Evolutionary conservation across 345 rosid species (phyloP).

Genomic region (rapeseed (Brassica napus)): DNA sequence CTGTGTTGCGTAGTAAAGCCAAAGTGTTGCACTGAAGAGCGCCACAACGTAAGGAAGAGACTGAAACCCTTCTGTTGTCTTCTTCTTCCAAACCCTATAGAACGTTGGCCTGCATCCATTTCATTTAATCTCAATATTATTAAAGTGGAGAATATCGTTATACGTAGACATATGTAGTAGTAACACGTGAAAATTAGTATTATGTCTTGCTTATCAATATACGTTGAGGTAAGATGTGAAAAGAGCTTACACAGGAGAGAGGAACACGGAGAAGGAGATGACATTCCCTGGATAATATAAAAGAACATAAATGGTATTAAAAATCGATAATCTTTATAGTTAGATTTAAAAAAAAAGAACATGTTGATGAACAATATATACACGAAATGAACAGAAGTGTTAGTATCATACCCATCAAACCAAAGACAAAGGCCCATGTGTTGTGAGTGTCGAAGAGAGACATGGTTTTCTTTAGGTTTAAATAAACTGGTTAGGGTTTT

Average conservation of each 20-base stretch:
- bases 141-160: background rate
- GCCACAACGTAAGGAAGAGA: conserved; percentile 65
- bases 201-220: background rate
- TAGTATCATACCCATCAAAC: conserved; percentile 39
- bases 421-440: conserved; percentile 43
- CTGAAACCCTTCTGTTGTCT: conserved; percentile 73
- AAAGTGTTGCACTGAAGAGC: conserved; percentile 66
- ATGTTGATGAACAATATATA: background rate
- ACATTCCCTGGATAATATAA: conserved; percentile 58
- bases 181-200: background rate
- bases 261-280: conserved; percentile 56
- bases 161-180: background rate
- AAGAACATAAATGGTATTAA: conserved; percentile 19
- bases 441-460: conserved; percentile 39
- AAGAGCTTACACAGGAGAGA: conserved; percentile 69
- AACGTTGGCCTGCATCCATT: conserved; percentile 62
- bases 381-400: conserved; percentile 4
- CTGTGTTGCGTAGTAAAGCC: conserved; percentile 63
- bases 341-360: background rate
- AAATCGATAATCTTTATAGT: background rate
- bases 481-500: background rate
- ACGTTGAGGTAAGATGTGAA: background rate
- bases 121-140: background rate
- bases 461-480: conserved; percentile 18
- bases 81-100: conserved; percentile 58